Base-by-base conservation (phyloP, 352 stramenopile genomes). In the Plasmopara muralis region DNA sequence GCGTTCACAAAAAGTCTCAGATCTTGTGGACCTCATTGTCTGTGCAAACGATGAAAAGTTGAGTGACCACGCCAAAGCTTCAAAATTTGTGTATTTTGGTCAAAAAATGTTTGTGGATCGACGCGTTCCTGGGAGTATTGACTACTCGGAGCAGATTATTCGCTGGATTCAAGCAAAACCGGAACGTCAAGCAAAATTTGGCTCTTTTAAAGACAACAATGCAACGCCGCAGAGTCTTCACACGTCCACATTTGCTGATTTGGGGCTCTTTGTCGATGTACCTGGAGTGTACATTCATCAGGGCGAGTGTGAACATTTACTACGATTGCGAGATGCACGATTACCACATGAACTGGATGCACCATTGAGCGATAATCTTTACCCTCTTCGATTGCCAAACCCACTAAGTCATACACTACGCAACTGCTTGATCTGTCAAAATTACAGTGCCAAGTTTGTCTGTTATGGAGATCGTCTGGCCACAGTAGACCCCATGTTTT, bases 391-490 rank as follows among this genome's bases (percentile, higher is more conserved):
- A 16, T 49, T 90, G 9, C 80, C 80, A 4, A 88, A 85, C 43
- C 43, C 48, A 9, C 60, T 73, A 18, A 61, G 63, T 31, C 71
- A 67, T 9, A 30, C 66, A 31, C 53, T 90, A n/a, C 77, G 75
- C 37, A 86, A 82, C 52, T 90, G 80, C 35, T 63, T 86, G 40
- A 70, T 87, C 15, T 90, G 80, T 45, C 68, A 82, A 60, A 71
- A 88, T 39, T 90, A 83, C 60, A 85, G 60, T 14, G 80, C 80
- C 53, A 90, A 87, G 49, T 87, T 68, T 46, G 72, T 90, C n/a
- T 85, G 73, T 51, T 90, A 87, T 54, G 75, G 74, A 14, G 80
- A 90, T 59, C 64, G 64, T n/a, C 53, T 90, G 38, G 69, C 62
- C 29, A 66, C 74, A 30, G 61, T 77, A 6, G 77, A 87, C 43